Evolutionary conservation across 352 stramenopile genomes (phyloP), one percentile per base, ranked within the genome.

Genomic region (Phytophthora macrochlamydospora): DNA sequence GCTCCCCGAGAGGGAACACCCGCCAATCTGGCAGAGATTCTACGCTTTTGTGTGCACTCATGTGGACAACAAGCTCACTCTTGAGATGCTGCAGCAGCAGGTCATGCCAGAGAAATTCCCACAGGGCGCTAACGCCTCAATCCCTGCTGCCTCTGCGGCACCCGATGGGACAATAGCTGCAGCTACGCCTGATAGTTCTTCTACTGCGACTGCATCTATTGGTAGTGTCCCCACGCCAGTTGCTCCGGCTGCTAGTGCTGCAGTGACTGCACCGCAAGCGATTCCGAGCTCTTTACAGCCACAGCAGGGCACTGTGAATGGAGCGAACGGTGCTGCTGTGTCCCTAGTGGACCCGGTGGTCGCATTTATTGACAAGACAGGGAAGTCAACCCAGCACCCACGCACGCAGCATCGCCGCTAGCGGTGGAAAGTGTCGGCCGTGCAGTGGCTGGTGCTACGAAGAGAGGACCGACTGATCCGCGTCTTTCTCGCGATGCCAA

Each of bases 341-440:
- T 49, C 72, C 2, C 50, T 74, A 6, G 59, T 85, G n/a, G 78
- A 89, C 51, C 76, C 77, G 12, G 53, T 73, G 32, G 65, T 91
- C 37, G 82, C 78, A n/a, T 91, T 91, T 49, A 67, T 91, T 63
- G 83, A 91, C 69, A 89, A 78, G 67, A 88, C 76, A 9, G 79
- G 79, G 53, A 80, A 69, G 62, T 52, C 2, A 61, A 55, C 6
- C n/a, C 51, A 1, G 2, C 28, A 29, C 32, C 56, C 32, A 65
- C 59, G 31, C 51, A 30, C 18, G 60, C 60, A 9, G 45, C 69
- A 29, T 75, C 70, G 56, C 61, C 67, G 48, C 62, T 73, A 59
- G 71, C 67, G 11, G 71, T 78, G 37, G 71, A 78, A 31, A 78
- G 67, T 59, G 54, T 73, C 31, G 71, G 56, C 3, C 50, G 49